A percentile compares a stretch with the other conserved stretches of the same genome.
Evolutionary conservation across 176 grass and related monocot genomes (phyloP).

Genomic region (Triticum urartu): DNA sequence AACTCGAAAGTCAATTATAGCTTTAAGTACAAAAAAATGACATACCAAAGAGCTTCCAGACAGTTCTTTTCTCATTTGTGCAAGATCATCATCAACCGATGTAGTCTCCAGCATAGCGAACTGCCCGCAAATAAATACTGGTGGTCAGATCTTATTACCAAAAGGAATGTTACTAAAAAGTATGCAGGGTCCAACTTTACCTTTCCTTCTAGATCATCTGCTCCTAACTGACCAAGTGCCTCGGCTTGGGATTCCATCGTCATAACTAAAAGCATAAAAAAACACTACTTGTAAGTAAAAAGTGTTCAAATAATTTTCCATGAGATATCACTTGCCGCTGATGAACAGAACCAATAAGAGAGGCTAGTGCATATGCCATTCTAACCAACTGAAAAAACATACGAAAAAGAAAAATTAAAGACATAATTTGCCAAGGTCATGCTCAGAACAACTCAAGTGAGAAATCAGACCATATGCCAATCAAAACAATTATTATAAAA

Average conservation of each 20-base stretch:
- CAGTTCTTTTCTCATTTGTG: slow-evolving; percentile 68
- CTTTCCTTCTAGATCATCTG: slow-evolving; percentile 98
- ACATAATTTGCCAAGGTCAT: not conserved
- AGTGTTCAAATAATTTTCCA: not conserved
- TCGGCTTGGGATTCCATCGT: slow-evolving; percentile 98
- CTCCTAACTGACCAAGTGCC: slow-evolving; percentile 81
- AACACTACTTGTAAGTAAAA: slow-evolving; percentile 9
- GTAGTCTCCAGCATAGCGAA: slow-evolving; percentile 86
- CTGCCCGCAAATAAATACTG: slow-evolving; percentile 39
- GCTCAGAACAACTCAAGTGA: not conserved
- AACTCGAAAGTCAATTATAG: not conserved
- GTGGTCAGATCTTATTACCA: slow-evolving; percentile 14
- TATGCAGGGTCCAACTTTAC: slow-evolving; percentile 34
- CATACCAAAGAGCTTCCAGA: slow-evolving; percentile 77
- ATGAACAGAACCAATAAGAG: not conserved
- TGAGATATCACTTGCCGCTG: not conserved
- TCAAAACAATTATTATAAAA: not conserved
- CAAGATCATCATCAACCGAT: slow-evolving; percentile 88
- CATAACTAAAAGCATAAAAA: slow-evolving; percentile 66
- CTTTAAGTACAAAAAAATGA: slow-evolving; percentile 23
- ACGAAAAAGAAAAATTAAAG: not conserved
- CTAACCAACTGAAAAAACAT: slow-evolving; percentile 1
- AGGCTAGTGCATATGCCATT: slow-evolving; percentile 1
- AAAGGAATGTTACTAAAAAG: slow-evolving; percentile 7
- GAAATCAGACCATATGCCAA: not conserved